These are phyloP conservation scores for Sarcomyxa edulis DNA, from an alignment of 768 basidiomycete genomes.

Conservation along the genomic window DNA sequence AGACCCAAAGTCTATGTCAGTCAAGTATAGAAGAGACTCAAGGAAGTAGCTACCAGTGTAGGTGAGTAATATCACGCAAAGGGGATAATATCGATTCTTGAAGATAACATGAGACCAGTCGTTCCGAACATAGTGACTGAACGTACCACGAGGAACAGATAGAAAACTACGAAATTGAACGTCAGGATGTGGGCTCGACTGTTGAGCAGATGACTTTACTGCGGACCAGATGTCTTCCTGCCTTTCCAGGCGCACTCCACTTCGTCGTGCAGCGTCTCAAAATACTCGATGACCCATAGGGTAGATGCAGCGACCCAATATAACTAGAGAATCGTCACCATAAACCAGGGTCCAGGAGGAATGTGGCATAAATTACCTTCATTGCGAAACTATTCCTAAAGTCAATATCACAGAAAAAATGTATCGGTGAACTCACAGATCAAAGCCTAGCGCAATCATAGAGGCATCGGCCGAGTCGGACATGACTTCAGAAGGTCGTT, in stretches of 20 bases:
- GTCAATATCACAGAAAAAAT: not conserved
- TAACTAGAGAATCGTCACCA: not conserved
- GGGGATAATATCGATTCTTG: too few species aligned
- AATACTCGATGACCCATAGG: conserved; percentile 3
- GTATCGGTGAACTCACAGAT: not conserved
- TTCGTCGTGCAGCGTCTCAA: conserved; percentile 1
- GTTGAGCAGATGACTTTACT: too few species aligned
- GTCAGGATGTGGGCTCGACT: too few species aligned
- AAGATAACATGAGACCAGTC: too few species aligned
- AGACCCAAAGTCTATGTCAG: too few species aligned
- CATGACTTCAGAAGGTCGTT: too few species aligned
- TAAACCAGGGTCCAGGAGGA: not conserved
- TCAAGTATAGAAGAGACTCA: too few species aligned
- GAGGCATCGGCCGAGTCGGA: not conserved
- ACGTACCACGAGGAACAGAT: too few species aligned
- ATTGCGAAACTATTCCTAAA: not conserved
- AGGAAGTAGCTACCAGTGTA: too few species aligned
- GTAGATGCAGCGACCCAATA: conserved; percentile 4
- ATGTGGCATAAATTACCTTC: not conserved
- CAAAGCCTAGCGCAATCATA: conserved; percentile 1
- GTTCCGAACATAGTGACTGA: too few species aligned
- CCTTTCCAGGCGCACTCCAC: conserved; percentile 2
- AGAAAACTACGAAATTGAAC: too few species aligned
- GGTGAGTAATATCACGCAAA: too few species aligned
- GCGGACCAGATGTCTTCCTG: not conserved